phyloP scores from a whole-genome alignment of 805 yeast species.

The Vanderwaltozyma yarrowii region DNA sequence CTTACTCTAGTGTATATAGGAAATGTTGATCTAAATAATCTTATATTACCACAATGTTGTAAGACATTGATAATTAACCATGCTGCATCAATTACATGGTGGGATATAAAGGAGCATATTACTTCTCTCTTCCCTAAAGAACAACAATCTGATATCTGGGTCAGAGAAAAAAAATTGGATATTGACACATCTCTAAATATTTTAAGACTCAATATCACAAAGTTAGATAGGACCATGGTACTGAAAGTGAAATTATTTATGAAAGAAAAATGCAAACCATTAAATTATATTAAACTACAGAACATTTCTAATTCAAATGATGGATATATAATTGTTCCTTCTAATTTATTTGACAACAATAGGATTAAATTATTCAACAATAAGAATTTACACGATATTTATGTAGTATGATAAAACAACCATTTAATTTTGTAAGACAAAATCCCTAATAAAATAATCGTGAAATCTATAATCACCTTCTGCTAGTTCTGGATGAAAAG shows the following conservation, averaged over 20 bases:
- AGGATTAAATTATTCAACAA: slow-evolving; percentile 6
- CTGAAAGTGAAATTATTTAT: neutral
- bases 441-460: slow-evolving; percentile 56
- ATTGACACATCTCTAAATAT: too few relatives aligned
- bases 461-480: slow-evolving; percentile 47
- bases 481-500: slow-evolving; percentile 72
- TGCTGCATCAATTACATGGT: slow-evolving; percentile 15
- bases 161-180: neutral
- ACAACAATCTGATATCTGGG: slow-evolving; percentile 4
- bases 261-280: neutral
- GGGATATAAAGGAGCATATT: slow-evolving; percentile 12
- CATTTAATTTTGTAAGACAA: slow-evolving; percentile 28
- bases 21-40: slow-evolving; percentile 17
- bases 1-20: slow-evolving; percentile 10
- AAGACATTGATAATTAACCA: slow-evolving; percentile 10
- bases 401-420: neutral
- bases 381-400: neutral
- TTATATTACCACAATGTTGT: slow-evolving; percentile 18
- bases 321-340: slow-evolving; percentile 11
- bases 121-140: neutral
- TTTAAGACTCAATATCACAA: too few relatives aligned
- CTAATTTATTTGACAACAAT: slow-evolving; percentile 10
- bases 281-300: slow-evolving; percentile 11
- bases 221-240: neutral
- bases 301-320: slow-evolving; percentile 5